Base-by-base conservation (phyloP, 805 yeast species). In the Clavispora vitiphila region DNA sequence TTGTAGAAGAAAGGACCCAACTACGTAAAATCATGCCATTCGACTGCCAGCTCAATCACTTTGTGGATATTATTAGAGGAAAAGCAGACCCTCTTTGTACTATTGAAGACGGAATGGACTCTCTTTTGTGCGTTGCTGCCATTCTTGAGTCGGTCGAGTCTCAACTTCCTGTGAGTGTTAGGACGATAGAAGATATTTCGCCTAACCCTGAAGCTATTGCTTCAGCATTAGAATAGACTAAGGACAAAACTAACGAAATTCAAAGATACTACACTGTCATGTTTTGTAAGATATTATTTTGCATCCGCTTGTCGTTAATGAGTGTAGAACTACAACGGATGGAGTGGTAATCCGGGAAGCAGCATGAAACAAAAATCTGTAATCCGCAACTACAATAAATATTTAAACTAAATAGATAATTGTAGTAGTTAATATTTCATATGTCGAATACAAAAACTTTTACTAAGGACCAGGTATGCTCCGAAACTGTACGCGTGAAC, bases 21-120 rank as follows among this genome's bases (percentile, higher is more conserved):
- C 41, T 55, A 20, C 39, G 42, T 16, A 42, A 50, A 24, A 47
- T 48, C 4, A 46, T 44, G 37, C 72, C 72, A 3, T 67, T 67
- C 46, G 71, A 64, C 38, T 51, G 61, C 18, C 72, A 67, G 44
- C 58, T 67, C 34, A 49, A 54, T 23, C 72, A 67, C 47, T 67
- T 67, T 41, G 58, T 65, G 23, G 64, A 65, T 38, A 53, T 67
- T 19, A 59, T 67, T 5, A 49, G 51, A 12, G 67, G 64, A 5
- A 46, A 46, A 9, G 57, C 51, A 8, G 52, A 51, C 6, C 61
- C 65, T 5, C 56, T 51, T 21, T 67, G 72, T 47, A 56, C 56
- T 18, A 64, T 64, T 12, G 64, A 58, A 20, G 72, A 67, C 49
- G 72, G 70, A 3, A 60, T 66, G 35, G 53, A 62, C 9, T 68